Conservation (phyloP, 2,329 filamentous ascomycete species). For the Epichloe sp. region DNA sequence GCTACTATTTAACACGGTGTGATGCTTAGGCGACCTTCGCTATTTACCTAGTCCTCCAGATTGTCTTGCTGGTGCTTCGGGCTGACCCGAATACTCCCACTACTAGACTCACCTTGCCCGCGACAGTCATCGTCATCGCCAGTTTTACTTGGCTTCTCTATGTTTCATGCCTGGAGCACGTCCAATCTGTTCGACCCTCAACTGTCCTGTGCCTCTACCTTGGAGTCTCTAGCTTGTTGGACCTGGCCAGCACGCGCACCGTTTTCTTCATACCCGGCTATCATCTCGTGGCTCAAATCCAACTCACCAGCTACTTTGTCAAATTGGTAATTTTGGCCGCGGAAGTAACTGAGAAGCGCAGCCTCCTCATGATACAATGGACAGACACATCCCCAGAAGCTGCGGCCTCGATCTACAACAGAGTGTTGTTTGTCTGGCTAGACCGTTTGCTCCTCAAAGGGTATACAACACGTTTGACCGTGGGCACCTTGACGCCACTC, state of each 20-base stretch:
- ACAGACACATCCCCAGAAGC: neutral
- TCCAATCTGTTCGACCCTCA: slow-evolving; percentile 19
- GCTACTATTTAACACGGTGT: neutral
- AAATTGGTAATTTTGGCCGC: slow-evolving; percentile 17
- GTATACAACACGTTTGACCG: neutral
- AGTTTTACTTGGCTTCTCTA: slow-evolving; percentile 8
- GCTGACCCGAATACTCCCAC: slow-evolving; percentile 4
- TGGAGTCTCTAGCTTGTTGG: slow-evolving; percentile 18
- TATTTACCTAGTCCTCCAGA: slow-evolving; percentile 7
- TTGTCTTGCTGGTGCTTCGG: slow-evolving; percentile 11
- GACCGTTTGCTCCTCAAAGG: neutral
- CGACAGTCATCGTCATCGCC: slow-evolving; percentile 8
- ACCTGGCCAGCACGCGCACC: slow-evolving; percentile 19
- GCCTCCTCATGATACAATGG: neutral
- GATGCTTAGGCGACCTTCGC: neutral
- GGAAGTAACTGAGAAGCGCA: neutral
- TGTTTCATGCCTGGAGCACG: slow-evolving; percentile 20
- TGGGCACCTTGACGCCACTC: neutral
- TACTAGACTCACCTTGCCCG: slow-evolving; percentile 9
- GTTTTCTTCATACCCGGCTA: slow-evolving; percentile 16
- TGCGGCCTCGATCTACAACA: neutral
- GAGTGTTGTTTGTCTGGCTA: neutral
- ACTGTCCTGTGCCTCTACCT: slow-evolving; percentile 18
- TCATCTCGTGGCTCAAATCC: slow-evolving; percentile 11
- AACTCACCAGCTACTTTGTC: slow-evolving; percentile 13